Evolutionary conservation across 1,139 yeast species (phyloP).

Genomic region (Candida sp.): DNA sequence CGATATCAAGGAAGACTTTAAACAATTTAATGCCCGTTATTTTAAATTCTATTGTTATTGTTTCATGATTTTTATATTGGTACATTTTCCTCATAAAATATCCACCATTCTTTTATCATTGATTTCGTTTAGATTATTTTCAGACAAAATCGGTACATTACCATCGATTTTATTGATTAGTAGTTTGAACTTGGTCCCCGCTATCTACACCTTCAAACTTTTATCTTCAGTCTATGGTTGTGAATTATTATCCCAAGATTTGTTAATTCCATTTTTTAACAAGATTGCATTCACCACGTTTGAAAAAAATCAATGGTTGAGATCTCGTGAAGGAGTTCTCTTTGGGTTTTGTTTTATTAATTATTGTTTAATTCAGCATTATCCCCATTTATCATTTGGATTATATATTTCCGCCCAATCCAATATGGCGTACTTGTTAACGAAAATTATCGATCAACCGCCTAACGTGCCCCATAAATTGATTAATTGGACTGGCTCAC

Average conservation of each 20-base stretch:
- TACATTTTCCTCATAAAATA: conserved; percentile 28
- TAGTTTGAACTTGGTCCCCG: conserved; percentile 26
- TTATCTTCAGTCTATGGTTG: conserved; percentile 47
- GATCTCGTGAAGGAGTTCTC: conserved; percentile 54
- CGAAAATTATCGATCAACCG: conserved; percentile 52
- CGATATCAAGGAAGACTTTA: conserved; percentile 14
- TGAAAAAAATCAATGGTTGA: conserved; percentile 51
- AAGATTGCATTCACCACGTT: conserved; percentile 42
- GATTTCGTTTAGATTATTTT: conserved; percentile 41
- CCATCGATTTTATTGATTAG: conserved; percentile 37
- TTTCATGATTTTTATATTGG: conserved; percentile 10
- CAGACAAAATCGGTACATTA: conserved; percentile 44
- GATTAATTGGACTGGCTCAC: conserved; percentile 29
- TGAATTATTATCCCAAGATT: conserved; percentile 40
- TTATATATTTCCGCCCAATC: conserved; percentile 55
- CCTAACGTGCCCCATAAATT: conserved; percentile 27
- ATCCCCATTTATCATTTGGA: conserved; percentile 46
- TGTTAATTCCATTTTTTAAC: conserved; percentile 51
- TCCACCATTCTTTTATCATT: conserved; percentile 41
- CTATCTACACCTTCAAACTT: conserved; percentile 31
- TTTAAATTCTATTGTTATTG: conserved; percentile 17
- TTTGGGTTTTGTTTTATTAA: conserved; percentile 58
- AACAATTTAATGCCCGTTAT: conserved; percentile 14
- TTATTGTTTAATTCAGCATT: conserved; percentile 33
- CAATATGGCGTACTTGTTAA: conserved; percentile 50